Evolutionary conservation across 345 rosid genomes (phyloP).

Genomic region (Citrus maxima): DNA sequence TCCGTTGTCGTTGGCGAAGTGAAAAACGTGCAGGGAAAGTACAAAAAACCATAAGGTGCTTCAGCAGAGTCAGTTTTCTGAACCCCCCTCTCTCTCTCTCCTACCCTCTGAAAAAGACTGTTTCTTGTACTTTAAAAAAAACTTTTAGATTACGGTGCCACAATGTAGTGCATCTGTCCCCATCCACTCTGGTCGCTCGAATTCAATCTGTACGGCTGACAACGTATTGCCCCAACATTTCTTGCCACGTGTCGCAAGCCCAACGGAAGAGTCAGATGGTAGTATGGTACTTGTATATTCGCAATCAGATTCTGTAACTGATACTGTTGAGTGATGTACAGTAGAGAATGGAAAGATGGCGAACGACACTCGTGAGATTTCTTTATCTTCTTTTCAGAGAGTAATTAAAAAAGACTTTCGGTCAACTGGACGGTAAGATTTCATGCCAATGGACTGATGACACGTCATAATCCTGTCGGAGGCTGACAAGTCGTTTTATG

Average conservation of each 20-base stretch:
- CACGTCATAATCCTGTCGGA: not conserved
- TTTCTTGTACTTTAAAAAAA: slow-evolving; percentile 17
- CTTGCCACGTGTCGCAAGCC: not conserved
- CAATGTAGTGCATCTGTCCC: not conserved
- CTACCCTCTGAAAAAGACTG: slow-evolving; percentile 9
- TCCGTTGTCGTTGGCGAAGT: slow-evolving; percentile 10
- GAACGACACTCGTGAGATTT: not conserved
- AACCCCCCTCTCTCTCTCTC: not conserved
- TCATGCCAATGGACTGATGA: not conserved
- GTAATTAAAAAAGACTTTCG: not conserved
- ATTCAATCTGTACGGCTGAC: not conserved
- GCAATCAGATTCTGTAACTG: not conserved
- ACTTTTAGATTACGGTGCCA: slow-evolving; percentile 1
- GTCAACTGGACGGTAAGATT: not conserved
- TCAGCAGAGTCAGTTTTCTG: slow-evolving; percentile 9
- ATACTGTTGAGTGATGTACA: not conserved
- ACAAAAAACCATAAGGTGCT: slow-evolving; percentile 10
- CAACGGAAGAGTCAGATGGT: not conserved
- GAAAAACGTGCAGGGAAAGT: slow-evolving; percentile 3
- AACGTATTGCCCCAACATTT: no score
- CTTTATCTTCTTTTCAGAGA: slow-evolving; percentile 1
- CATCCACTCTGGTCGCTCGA: not conserved
- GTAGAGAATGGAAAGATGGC: not conserved
- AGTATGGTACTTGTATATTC: not conserved
- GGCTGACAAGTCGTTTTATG: not conserved